These are phyloP conservation scores for Citrullus amarus DNA, from an alignment of 306 rosid genomes.

Conservation along the genomic window DNA sequence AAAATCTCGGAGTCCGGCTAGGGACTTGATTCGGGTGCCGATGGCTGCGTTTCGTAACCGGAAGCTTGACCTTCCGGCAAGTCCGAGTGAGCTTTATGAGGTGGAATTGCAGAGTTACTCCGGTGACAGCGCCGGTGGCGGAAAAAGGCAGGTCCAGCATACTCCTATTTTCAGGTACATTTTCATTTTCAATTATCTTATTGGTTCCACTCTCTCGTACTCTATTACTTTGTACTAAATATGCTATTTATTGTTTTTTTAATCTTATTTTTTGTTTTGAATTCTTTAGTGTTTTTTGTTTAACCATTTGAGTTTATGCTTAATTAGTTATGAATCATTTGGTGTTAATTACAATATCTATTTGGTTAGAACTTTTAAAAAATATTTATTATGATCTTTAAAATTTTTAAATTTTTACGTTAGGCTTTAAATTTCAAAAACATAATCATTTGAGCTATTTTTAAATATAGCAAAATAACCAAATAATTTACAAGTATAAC, in stretches of 20 bases:
- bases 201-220: background rate
- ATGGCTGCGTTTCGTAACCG: slow-evolving; percentile 38
- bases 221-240: background rate
- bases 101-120: slow-evolving; percentile 28
- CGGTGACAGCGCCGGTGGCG: background rate
- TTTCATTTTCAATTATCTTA: background rate
- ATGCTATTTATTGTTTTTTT: background rate
- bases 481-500: too few species aligned
- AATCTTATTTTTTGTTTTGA: too few species aligned
- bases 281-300: too few species aligned
- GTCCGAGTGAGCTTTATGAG: slow-evolving; percentile 47
- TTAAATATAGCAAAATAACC: too few species aligned
- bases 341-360: too few species aligned
- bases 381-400: too few species aligned
- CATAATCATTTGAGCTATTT: too few species aligned
- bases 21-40: slow-evolving; percentile 27
- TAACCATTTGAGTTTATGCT: too few species aligned
- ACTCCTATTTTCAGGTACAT: slow-evolving; percentile 46
- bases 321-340: too few species aligned
- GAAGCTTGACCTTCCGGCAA: slow-evolving; percentile 32
- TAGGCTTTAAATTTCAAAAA: too few species aligned
- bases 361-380: too few species aligned
- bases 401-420: too few species aligned
- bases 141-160: slow-evolving; percentile 37
- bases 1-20: slow-evolving; percentile 25